Evolutionary conservation across 345 rosid genomes (phyloP), one percentile per base, ranked within the genome.

Genomic region (Bruguiera sexangula): DNA sequence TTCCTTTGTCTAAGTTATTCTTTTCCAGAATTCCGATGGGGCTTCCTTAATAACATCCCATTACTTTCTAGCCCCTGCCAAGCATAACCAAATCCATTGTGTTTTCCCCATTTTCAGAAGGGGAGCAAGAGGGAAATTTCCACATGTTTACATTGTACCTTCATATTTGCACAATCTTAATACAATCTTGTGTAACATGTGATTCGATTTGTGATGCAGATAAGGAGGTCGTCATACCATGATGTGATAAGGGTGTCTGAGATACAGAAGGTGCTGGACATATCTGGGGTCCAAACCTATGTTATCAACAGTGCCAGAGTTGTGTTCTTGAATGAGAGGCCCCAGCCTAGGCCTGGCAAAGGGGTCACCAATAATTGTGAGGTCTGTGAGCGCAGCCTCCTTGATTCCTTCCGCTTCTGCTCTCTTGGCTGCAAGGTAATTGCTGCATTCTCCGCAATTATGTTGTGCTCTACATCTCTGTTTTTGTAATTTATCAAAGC

Each of bases 151-250:
- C 32, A 27, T 37, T n/a, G 20, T 34, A 30, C 5, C n/a, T 34
- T 20, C 10, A 24, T 6, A 27, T 39, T 13, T 26, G 3, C 18
- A 19, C 24, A 26, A 20, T 22, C 29, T 19, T 8, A 56, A 56
- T 13, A 22, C 7, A 27, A 56, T 56, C 16, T 6, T 48, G 50
- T 29, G 43, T 22, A 52, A 30, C 6, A 13, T 52, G 32, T 13
- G 51, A 46, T 32, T 48, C n/a, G 59, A 43, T 8, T 48, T 58
- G 54, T 62, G 56, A 48, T 15, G 30, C 82, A 87, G 92, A 87
- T 87, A 64, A 83, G 92, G 83, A 87, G 92, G 36, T 87, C 92
- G 0, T 87, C 92, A 3, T 87, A 87, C 82, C 92, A 87, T 77
- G 92, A 87, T 74, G 92, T 87, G 76, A 85, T 87, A 51, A 83